These are phyloP conservation scores for Escovopsis sp. DNA, from an alignment of 2,329 filamentous ascomycete species.

Conservation along the genomic window DNA sequence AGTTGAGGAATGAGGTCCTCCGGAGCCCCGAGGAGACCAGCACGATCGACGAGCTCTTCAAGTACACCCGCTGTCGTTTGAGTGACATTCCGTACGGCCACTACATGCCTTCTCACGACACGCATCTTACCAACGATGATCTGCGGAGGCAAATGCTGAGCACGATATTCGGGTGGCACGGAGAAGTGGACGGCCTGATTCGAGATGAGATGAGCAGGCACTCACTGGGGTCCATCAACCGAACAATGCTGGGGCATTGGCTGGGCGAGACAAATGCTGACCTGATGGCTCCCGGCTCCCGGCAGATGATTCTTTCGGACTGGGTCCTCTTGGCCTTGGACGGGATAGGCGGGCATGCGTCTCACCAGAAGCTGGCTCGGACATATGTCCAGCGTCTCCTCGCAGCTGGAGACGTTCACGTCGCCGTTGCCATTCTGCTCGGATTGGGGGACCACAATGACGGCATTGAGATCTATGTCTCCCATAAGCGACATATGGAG, in stretches of 20 bases:
- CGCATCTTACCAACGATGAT: constrained; percentile 57
- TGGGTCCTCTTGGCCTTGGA: constrained; percentile 95
- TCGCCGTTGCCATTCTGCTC: constrained; percentile 81
- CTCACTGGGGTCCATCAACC: constrained; percentile 54
- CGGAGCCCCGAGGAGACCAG: constrained; percentile 58
- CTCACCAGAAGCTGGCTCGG: constrained; percentile 79
- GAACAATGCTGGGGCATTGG: constrained; percentile 83
- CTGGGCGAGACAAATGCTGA: constrained; percentile 82
- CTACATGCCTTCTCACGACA: constrained; percentile 40
- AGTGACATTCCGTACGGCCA: constrained; percentile 71
- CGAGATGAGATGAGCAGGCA: constrained; percentile 72
- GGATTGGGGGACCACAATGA: constrained; percentile 87
- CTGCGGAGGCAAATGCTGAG: constrained; percentile 80
- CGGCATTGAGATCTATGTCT: constrained; percentile 91
- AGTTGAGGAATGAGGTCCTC: constrained; percentile 65
- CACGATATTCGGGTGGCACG: constrained; percentile 90
- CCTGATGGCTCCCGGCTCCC: constrained; percentile 62
- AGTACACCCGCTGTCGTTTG: constrained; percentile 65
- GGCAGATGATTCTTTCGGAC: constrained; percentile 83
- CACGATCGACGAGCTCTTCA: constrained; percentile 66
- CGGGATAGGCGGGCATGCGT: constrained; percentile 59
- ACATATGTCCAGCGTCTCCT: constrained; percentile 82
- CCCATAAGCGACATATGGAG: constrained; percentile 83
- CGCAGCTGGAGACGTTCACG: constrained; percentile 80
- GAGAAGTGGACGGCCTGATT: constrained; percentile 66